Evolutionary conservation across 2,329 filamentous ascomycete species (phyloP).

Genomic region (Onygenales sp.): DNA sequence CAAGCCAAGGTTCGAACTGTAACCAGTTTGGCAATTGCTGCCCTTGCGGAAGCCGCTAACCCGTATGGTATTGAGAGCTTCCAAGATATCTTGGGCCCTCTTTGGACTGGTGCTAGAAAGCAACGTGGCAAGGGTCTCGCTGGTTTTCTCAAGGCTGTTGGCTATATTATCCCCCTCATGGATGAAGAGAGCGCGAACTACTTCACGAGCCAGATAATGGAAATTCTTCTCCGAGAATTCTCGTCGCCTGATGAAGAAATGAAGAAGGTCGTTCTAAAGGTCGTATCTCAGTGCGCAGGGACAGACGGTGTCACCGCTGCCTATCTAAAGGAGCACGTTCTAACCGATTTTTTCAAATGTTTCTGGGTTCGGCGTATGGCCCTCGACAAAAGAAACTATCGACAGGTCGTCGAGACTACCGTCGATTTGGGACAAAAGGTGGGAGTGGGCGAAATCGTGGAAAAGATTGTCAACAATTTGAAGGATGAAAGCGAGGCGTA

Average conservation of each 20-base stretch:
- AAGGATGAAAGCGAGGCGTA: slow-evolving; percentile 98
- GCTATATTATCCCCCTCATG: slow-evolving; percentile 97
- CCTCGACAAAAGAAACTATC: slow-evolving; percentile 92
- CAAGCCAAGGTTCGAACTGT: slow-evolving; percentile 97
- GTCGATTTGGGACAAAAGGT: slow-evolving; percentile 96
- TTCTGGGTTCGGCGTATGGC: slow-evolving; percentile 99
- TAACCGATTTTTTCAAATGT: slow-evolving; percentile 95
- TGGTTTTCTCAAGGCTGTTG: slow-evolving; percentile 92
- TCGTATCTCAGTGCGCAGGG: slow-evolving; percentile 88
- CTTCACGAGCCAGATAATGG: slow-evolving; percentile 98
- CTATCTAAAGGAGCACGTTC: slow-evolving; percentile 89
- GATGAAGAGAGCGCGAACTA: slow-evolving; percentile 99
- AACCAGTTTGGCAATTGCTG: slow-evolving; percentile 87
- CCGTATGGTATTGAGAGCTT: slow-evolving; percentile 99
- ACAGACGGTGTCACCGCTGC: slow-evolving; percentile 91
- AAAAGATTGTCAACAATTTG: slow-evolving; percentile 85
- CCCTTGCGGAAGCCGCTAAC: slow-evolving; percentile 89
- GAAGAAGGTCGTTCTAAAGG: slow-evolving; percentile 98
- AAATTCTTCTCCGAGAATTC: slow-evolving; percentile 91
- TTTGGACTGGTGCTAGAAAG: slow-evolving; percentile 94
- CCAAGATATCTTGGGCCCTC: slow-evolving; percentile 90
- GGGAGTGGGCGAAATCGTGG: slow-evolving; percentile 89
- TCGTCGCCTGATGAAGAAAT: slow-evolving; percentile 97
- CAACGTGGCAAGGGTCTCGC: slow-evolving; percentile 94
- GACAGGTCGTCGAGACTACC: slow-evolving; percentile 95